Evolutionary conservation across 2,329 filamentous ascomycete species (phyloP).

Genomic region (Clarireedia homoeocarpa): DNA sequence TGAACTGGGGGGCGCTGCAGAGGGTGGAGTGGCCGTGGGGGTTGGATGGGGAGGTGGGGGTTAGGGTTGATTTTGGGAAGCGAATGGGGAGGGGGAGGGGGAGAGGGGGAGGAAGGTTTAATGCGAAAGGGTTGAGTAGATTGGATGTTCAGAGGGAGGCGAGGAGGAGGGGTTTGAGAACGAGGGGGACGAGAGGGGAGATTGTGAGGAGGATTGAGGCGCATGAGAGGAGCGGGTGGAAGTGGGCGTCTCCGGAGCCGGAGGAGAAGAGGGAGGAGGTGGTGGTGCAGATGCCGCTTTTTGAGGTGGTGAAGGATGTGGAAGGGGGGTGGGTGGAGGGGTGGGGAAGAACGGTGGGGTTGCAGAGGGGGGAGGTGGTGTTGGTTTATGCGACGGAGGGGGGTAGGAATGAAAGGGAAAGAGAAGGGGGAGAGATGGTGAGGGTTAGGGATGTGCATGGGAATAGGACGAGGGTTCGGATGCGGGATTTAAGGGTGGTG

Average conservation of each 20-base stretch:
- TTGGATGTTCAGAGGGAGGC: not conserved
- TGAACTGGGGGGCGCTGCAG: not conserved
- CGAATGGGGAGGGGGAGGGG: not conserved
- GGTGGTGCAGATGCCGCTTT: not conserved
- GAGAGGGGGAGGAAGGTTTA: not conserved
- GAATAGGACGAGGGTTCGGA: not conserved
- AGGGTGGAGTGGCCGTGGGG: slow-evolving; percentile 4
- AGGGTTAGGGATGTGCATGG: slow-evolving; percentile 1
- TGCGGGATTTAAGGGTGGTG: not conserved
- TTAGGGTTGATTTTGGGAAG: not conserved
- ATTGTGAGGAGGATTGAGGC: not conserved
- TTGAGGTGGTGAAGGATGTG: not conserved
- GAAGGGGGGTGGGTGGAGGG: too few species aligned
- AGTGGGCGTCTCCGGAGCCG: not conserved
- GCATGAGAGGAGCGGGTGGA: not conserved
- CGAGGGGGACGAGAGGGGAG: not conserved
- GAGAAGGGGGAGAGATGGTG: not conserved
- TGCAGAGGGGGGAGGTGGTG: not conserved
- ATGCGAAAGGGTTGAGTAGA: not conserved
- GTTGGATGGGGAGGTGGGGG: not conserved
- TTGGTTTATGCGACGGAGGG: not conserved
- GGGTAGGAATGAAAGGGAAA: not conserved
- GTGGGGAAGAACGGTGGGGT: not conserved
- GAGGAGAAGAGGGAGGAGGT: not conserved
- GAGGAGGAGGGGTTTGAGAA: not conserved